These are phyloP conservation scores for Grigorovia transvaalensis DNA, from an alignment of 805 yeast genomes.

Conservation along the genomic window DNA sequence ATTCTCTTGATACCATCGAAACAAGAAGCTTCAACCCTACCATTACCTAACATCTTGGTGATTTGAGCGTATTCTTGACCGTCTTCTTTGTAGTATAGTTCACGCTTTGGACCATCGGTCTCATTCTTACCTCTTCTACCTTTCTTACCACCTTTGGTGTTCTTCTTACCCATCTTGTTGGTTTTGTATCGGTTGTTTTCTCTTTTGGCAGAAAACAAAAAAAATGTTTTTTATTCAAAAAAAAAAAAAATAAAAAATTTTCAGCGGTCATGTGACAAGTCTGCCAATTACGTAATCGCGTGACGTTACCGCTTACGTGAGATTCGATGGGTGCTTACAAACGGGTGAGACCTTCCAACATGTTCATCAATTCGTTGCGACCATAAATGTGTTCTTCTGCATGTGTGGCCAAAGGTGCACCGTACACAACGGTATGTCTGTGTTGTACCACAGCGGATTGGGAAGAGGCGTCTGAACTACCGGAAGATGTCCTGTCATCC, in stretches of 20 bases:
- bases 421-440: constrained; percentile 49
- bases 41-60: constrained; percentile 96
- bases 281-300: background rate
- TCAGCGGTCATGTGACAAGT: background rate
- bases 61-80: constrained; percentile 99
- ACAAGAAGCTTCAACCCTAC: constrained; percentile 90
- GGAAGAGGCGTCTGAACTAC: constrained; percentile 19
- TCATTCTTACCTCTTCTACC: constrained; percentile 98
- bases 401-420: constrained; percentile 38
- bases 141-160: constrained; percentile 69
- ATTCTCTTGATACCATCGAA: constrained; percentile 89
- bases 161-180: constrained; percentile 29
- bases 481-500: constrained; percentile 28
- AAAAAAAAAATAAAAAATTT: too few species aligned
- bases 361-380: constrained; percentile 52
- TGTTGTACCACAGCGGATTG: background rate
- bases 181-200: background rate
- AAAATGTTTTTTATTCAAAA: too few species aligned
- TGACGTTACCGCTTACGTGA: background rate
- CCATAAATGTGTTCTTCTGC: constrained; percentile 61
- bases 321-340: background rate
- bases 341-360: constrained; percentile 26
- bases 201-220: background rate
- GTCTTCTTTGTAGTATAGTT: constrained; percentile 81
- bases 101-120: constrained; percentile 85